Evolutionary conservation across 2,329 filamentous ascomycete species (phyloP).

Genomic region (Colletotrichum sp.): DNA sequence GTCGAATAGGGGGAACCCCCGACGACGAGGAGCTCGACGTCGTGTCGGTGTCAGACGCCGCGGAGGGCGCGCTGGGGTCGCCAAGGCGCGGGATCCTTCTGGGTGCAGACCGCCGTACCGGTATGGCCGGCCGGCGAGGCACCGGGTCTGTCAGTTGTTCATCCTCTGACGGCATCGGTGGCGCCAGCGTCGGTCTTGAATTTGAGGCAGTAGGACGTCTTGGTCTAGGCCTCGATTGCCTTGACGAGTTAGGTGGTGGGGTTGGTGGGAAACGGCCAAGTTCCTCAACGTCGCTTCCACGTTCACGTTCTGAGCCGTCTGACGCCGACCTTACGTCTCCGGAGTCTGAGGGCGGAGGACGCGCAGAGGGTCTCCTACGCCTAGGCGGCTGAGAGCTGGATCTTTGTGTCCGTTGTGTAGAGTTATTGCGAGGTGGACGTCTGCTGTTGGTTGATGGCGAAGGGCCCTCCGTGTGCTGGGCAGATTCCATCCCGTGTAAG

Average conservation of each 20-base stretch:
- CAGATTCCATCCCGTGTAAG: conserved; percentile 12
- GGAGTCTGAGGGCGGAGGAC: background rate
- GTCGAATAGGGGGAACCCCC: background rate
- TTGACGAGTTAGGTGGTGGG: background rate
- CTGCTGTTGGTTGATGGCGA: background rate
- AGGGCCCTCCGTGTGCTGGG: conserved; percentile 14
- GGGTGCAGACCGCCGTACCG: background rate
- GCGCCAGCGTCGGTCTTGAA: background rate
- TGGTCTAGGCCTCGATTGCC: background rate
- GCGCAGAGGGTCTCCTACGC: background rate
- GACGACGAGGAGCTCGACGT: conserved; percentile 13
- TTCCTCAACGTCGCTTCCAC: background rate
- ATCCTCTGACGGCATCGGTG: conserved; percentile 2
- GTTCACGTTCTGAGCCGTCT: background rate
- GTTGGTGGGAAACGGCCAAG: background rate
- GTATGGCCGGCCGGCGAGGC: background rate
- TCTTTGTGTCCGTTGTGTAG: background rate
- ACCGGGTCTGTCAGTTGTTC: conserved; percentile 5
- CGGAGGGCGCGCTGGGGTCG: background rate
- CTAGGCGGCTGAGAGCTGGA: background rate
- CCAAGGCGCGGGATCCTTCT: background rate
- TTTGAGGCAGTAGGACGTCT: background rate
- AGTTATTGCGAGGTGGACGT: background rate
- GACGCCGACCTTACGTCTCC: background rate
- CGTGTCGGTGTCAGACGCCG: conserved; percentile 9